Evolutionary conservation across 371 early-diverging fungal species (phyloP).

Genomic region (Mucor racemosus): DNA sequence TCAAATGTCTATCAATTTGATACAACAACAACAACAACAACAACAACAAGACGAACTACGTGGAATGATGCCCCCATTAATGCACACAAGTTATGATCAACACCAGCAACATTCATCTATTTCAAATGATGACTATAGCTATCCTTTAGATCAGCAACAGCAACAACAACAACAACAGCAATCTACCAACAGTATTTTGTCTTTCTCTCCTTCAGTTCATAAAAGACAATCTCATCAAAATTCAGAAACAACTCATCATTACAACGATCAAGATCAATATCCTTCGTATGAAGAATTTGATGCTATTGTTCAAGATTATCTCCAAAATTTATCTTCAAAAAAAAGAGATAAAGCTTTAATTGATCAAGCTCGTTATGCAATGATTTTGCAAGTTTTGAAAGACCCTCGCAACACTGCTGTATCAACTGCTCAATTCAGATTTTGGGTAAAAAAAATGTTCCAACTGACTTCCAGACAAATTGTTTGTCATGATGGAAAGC

Average conservation of each 20-base stretch:
- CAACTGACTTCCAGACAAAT: conserved; percentile 48
- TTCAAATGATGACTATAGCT: conserved; percentile 13
- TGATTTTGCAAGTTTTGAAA: conserved; percentile 59
- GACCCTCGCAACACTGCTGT: conserved; percentile 65
- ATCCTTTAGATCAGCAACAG: neutral
- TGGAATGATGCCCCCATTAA: conserved; percentile 15
- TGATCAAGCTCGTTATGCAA: conserved; percentile 55
- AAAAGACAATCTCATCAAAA: conserved; percentile 1
- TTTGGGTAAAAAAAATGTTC: conserved; percentile 75
- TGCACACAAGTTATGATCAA: conserved; percentile 8
- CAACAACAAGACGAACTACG: conserved; percentile 21
- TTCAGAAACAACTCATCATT: conserved; percentile 5
- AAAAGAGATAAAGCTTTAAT: conserved; percentile 68
- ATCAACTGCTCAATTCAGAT: conserved; percentile 67
- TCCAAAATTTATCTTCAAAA: conserved; percentile 60
- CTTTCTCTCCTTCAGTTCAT: conserved; percentile 3
- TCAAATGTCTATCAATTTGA: conserved; percentile 24
- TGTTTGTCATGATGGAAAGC: conserved; percentile 63
- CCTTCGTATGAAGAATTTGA: conserved; percentile 48
- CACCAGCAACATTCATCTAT: neutral
- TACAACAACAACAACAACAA: conserved; percentile 18
- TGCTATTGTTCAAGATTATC: conserved; percentile 55
- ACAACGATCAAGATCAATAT: conserved; percentile 44
- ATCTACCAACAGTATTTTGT: neutral
- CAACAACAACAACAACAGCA: neutral